Evolutionary conservation across 2,329 filamentous ascomycete genomes (phyloP).

Genomic region (Coniochaeta prunicola): DNA sequence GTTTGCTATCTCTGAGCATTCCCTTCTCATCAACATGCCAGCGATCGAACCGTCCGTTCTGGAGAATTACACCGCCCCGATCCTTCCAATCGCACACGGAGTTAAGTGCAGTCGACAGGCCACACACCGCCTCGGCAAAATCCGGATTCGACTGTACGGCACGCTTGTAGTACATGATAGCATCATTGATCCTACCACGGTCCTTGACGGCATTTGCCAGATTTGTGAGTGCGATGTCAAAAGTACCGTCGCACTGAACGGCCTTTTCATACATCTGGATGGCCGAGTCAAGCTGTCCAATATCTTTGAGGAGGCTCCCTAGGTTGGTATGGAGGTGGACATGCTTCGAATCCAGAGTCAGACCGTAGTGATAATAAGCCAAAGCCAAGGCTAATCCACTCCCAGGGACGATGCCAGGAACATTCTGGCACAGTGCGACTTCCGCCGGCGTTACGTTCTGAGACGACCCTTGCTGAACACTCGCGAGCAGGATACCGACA

Average conservation of each 20-base stretch:
- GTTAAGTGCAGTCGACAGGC: constrained; percentile 87
- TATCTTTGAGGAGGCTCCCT: constrained; percentile 90
- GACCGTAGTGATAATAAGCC: constrained; percentile 90
- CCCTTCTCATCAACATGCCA: constrained; percentile 90
- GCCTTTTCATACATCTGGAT: constrained; percentile 97
- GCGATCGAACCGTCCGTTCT: constrained; percentile 67
- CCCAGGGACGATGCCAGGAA: constrained; percentile 76
- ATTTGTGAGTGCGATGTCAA: constrained; percentile 95
- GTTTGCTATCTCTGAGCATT: constrained; percentile 67
- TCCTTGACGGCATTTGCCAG: constrained; percentile 97
- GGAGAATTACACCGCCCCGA: constrained; percentile 75
- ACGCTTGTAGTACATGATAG: constrained; percentile 83
- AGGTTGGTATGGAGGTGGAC: constrained; percentile 96
- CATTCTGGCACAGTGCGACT: constrained; percentile 28
- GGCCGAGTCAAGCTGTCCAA: constrained; percentile 83
- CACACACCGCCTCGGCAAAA: constrained; percentile 95
- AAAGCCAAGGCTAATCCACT: constrained; percentile 84
- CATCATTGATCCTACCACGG: constrained; percentile 84
- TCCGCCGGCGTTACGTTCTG: constrained; percentile 18
- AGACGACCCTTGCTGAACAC: constrained; percentile 66
- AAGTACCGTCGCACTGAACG: constrained; percentile 84
- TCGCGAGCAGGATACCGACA: constrained; percentile 91
- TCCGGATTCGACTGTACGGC: constrained; percentile 89
- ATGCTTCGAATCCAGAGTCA: constrained; percentile 79
- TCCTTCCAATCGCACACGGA: constrained; percentile 94